Evolutionary conservation across 169 alveolate genomes (phyloP).

Genomic region (Neospora caninum): DNA sequence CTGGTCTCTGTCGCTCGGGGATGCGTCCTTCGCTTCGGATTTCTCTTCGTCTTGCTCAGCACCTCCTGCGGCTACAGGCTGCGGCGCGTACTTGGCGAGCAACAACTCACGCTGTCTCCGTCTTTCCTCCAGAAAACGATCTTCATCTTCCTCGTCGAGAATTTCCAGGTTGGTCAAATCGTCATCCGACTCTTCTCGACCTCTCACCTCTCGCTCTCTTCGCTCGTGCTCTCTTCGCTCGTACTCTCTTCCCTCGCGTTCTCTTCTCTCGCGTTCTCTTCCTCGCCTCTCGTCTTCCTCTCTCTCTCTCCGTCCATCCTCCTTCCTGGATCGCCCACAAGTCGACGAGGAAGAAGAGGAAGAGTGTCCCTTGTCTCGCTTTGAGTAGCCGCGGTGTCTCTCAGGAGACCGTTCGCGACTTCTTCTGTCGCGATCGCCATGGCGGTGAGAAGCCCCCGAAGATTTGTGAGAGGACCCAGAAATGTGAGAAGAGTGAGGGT

Average conservation of each 20-base stretch:
- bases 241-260: background rate
- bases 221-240: background rate
- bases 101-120: slow-evolving; percentile 55
- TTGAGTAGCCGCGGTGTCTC: slow-evolving; percentile 29
- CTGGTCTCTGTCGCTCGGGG: background rate
- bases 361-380: background rate
- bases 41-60: background rate
- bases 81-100: slow-evolving; percentile 48
- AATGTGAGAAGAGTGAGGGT: background rate
- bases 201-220: background rate
- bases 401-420: background rate
- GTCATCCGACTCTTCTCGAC: background rate
- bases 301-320: slow-evolving; percentile 28
- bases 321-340: background rate
- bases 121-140: slow-evolving; percentile 54
- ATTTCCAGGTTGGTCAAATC: background rate
- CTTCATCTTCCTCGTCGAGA: slow-evolving; percentile 66
- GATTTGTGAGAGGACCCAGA: background rate
- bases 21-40: background rate
- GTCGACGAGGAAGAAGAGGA: background rate
- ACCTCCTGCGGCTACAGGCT: background rate
- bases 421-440: background rate
- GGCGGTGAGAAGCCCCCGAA: background rate
- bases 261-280: background rate
- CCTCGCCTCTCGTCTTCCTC: background rate